These are phyloP conservation scores for Mycena venus DNA, from an alignment of 768 basidiomycete genomes.

Conservation along the genomic window DNA sequence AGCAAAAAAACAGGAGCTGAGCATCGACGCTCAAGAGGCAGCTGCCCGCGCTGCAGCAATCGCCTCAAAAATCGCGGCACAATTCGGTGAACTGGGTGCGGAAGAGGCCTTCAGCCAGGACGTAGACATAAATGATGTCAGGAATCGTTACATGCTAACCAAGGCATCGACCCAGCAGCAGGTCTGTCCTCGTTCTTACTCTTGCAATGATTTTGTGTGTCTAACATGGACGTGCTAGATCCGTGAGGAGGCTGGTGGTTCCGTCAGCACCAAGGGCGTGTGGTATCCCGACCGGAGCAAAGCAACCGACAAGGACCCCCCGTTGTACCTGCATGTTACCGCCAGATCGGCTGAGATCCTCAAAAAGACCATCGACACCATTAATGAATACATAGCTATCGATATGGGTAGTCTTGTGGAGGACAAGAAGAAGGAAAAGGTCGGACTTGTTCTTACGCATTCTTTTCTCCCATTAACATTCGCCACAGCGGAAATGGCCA, in stretches of 20 bases:
- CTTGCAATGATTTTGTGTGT: background rate
- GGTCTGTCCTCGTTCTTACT: slow-evolving; percentile 60
- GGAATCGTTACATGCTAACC: slow-evolving; percentile 95
- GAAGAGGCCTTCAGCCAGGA: slow-evolving; percentile 69
- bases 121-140: slow-evolving; percentile 73
- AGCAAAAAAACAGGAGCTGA: slow-evolving; percentile 64
- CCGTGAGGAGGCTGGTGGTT: slow-evolving; percentile 91
- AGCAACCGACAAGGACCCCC: slow-evolving; percentile 93
- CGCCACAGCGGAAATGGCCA: slow-evolving; percentile 90
- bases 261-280: slow-evolving; percentile 91
- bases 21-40: slow-evolving; percentile 56
- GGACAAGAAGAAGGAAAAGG: slow-evolving; percentile 84
- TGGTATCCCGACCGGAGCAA: slow-evolving; percentile 97
- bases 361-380: slow-evolving; percentile 75
- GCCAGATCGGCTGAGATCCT: slow-evolving; percentile 77
- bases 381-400: slow-evolving; percentile 79
- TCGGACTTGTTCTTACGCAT: slow-evolving; percentile 40
- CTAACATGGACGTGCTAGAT: slow-evolving; percentile 66
- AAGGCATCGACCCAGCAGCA: slow-evolving; percentile 94
- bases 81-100: slow-evolving; percentile 67
- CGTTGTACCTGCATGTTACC: slow-evolving; percentile 93
- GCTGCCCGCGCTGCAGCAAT: slow-evolving; percentile 76
- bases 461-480: background rate
- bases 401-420: slow-evolving; percentile 88
- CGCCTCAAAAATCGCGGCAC: slow-evolving; percentile 95